Conservation (phyloP, 2,329 filamentous ascomycete genomes). For the Simplicillium aogashimaense region DNA sequence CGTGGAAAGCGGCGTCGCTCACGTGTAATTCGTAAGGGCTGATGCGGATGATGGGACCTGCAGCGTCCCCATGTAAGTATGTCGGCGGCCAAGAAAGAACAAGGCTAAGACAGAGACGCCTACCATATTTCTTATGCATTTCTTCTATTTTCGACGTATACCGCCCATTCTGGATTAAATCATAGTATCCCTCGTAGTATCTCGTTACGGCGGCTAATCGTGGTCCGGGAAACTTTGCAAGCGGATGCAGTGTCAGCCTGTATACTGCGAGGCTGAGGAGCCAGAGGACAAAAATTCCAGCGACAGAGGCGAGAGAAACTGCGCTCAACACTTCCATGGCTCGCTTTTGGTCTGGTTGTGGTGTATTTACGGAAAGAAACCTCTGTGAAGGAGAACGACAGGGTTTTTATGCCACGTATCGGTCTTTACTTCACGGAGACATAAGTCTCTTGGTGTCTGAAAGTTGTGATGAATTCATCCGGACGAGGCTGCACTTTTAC, state of each 20-base stretch:
- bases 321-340: too few species aligned
- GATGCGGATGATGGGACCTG: constrained; percentile 16
- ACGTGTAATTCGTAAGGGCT: constrained; percentile 12
- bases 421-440: too few species aligned
- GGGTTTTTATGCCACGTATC: too few species aligned
- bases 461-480: too few species aligned
- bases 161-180: constrained; percentile 14
- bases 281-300: too few species aligned
- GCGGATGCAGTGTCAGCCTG: constrained; percentile 12
- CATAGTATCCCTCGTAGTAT: constrained; percentile 20
- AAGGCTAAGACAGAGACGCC: neutral
- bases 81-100: neutral
- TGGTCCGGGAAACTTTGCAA: constrained; percentile 17
- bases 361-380: too few species aligned
- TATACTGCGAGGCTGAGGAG: constrained; percentile 6
- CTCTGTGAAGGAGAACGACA: too few species aligned
- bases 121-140: constrained; percentile 22
- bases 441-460: too few species aligned
- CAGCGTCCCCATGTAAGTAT: constrained; percentile 7
- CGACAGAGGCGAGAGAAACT: too few species aligned
- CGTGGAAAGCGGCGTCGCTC: constrained; percentile 11
- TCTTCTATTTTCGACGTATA: constrained; percentile 12
- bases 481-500: too few species aligned
- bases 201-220: constrained; percentile 16
- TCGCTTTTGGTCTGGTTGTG: too few species aligned